Conservation (phyloP, 306 rosid genomes). For the Lithocarpus polystachyus region DNA sequence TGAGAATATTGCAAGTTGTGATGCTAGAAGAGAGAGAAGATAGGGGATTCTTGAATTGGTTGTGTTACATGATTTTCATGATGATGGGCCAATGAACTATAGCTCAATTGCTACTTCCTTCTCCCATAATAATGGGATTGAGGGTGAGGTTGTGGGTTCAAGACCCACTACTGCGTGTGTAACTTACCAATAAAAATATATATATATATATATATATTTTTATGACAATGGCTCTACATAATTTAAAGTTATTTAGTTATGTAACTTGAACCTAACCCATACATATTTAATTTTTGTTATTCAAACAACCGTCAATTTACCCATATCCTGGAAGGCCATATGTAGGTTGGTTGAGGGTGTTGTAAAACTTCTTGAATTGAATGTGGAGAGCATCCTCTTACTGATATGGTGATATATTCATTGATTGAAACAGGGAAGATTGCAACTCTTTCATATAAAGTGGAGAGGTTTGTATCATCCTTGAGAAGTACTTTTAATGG, state of each 20-base stretch:
- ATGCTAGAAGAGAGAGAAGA: neutral
- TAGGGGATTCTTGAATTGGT: neutral
- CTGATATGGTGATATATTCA: constrained; percentile 10
- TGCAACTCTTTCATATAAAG: constrained; percentile 36
- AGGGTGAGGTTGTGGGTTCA: too few species aligned
- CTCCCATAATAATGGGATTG: too few species aligned
- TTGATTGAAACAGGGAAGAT: constrained; percentile 57
- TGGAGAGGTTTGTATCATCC: constrained; percentile 35
- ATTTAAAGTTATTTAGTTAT: neutral
- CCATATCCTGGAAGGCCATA: neutral
- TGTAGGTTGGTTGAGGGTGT: neutral
- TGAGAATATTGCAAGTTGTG: neutral
- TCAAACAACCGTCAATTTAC: neutral
- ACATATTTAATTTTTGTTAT: neutral
- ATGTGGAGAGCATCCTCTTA: constrained; percentile 1
- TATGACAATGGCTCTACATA: neutral
- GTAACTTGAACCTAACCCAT: too few species aligned
- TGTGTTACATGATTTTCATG: neutral
- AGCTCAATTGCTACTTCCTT: too few species aligned
- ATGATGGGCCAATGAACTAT: neutral
- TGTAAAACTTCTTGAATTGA: neutral
- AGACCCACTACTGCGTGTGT: neutral
- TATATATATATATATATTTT: too few species aligned
- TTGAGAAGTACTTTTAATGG: constrained; percentile 17
- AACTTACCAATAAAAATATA: too few species aligned